phyloP scores from a whole-genome alignment of 257 asterid genomes.

The Handroanthus guayacan region DNA sequence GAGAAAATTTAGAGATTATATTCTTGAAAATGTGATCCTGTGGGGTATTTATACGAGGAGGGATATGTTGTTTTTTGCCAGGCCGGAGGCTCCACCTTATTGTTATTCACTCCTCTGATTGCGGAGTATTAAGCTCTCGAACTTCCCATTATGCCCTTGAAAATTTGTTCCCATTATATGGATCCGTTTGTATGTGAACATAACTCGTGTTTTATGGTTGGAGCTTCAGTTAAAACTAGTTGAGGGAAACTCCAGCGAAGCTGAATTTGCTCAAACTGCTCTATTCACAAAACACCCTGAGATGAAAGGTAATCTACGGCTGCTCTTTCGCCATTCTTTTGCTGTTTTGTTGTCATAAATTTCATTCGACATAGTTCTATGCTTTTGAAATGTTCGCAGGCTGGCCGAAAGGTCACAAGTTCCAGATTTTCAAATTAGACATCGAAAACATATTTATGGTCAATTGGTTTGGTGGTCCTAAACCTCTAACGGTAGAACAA shows the following conservation, averaged over 20 bases:
- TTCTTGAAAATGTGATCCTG: no score
- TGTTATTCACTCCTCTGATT: no score
- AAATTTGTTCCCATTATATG: no score
- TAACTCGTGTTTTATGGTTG: constrained; percentile 10
- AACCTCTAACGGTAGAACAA: constrained; percentile 88
- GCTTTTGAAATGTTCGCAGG: constrained; percentile 51
- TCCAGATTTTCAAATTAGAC: constrained; percentile 72
- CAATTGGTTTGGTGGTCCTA: constrained; percentile 95
- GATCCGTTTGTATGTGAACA: no score
- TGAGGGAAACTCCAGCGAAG: constrained; percentile 60
- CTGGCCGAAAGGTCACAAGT: constrained; percentile 87
- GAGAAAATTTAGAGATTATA: no score
- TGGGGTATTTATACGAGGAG: no score
- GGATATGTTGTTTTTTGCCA: no score
- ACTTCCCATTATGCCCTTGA: no score
- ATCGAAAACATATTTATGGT: constrained; percentile 78
- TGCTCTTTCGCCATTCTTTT: not conserved
- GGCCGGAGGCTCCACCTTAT: no score
- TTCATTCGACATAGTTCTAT: not conserved
- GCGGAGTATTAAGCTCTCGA: no score
- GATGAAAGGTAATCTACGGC: constrained; percentile 62
- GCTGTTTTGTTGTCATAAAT: not conserved
- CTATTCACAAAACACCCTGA: constrained; percentile 79
- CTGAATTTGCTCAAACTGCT: constrained; percentile 66
- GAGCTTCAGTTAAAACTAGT: constrained; percentile 63